Conservation (phyloP, 495 filamentous ascomycete genomes). For the Hamigera avellanea region DNA sequence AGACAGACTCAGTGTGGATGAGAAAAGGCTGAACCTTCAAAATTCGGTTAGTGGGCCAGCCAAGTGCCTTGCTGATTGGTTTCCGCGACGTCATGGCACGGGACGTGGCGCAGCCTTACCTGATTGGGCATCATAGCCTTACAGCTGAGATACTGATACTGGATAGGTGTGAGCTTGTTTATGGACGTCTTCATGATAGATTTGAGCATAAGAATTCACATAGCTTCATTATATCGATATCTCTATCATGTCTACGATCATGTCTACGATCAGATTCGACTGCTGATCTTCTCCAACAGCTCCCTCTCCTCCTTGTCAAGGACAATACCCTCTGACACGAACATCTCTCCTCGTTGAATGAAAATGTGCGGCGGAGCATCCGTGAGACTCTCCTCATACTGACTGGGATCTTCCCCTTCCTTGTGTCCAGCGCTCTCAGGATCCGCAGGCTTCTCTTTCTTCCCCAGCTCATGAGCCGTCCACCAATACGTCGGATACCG, state of each 20-base stretch:
- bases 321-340: constrained; percentile 23
- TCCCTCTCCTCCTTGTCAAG: constrained; percentile 21
- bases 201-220: too few species aligned
- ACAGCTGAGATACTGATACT: too few species aligned
- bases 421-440: constrained; percentile 12
- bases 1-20: not conserved
- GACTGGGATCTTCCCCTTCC: constrained; percentile 7
- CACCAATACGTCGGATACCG: constrained; percentile 72
- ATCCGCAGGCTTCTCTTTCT: constrained; percentile 8
- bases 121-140: constrained; percentile 15
- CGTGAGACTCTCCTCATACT: constrained; percentile 17
- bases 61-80: constrained; percentile 19
- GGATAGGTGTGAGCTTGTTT: too few species aligned
- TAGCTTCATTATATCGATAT: too few species aligned
- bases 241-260: too few species aligned
- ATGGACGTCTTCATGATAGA: too few species aligned
- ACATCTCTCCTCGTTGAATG: constrained; percentile 17
- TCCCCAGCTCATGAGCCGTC: constrained; percentile 23
- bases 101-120: constrained; percentile 14
- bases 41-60: constrained; percentile 20
- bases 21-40: constrained; percentile 10
- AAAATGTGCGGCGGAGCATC: constrained; percentile 19
- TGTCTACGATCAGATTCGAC: constrained; percentile 15
- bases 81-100: constrained; percentile 16
- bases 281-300: constrained; percentile 20